These are phyloP conservation scores for Ajuga chamaepitys DNA, from an alignment of 257 asterid species.

Conservation along the genomic window DNA sequence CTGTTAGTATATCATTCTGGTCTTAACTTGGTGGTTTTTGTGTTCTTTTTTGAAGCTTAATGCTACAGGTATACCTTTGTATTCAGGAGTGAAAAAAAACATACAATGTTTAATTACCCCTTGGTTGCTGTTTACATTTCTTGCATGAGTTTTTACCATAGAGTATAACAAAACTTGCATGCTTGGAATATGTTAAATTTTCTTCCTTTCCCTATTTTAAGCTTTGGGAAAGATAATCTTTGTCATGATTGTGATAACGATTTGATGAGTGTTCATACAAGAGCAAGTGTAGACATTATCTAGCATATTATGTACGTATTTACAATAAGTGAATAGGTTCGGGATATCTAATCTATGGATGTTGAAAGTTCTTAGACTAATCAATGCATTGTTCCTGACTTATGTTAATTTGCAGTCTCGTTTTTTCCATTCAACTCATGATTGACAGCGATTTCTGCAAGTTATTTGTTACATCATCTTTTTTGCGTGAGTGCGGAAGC, in stretches of 20 bases:
- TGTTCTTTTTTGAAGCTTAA: background rate
- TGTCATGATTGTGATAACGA: background rate
- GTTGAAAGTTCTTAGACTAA: too few species aligned
- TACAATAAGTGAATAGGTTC: too few species aligned
- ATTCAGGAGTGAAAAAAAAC: background rate
- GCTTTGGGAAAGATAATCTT: background rate
- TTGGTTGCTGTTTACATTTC: background rate
- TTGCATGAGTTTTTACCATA: background rate
- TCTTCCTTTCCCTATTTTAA: background rate
- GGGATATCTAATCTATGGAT: too few species aligned
- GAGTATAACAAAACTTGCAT: background rate
- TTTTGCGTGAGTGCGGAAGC: background rate
- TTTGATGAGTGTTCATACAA: background rate
- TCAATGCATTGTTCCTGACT: too few species aligned
- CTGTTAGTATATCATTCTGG: background rate
- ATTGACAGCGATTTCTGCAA: slow-evolving; percentile 8
- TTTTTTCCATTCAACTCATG: background rate
- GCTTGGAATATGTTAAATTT: background rate
- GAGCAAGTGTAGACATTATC: background rate
- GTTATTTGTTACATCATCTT: background rate
- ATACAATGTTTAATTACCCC: background rate
- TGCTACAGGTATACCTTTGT: background rate
- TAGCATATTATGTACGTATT: background rate
- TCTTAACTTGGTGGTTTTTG: background rate
- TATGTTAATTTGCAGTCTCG: too few species aligned